Base-by-base conservation (phyloP, 352 stramenopile genomes). In the Phytophthora megakarya region DNA sequence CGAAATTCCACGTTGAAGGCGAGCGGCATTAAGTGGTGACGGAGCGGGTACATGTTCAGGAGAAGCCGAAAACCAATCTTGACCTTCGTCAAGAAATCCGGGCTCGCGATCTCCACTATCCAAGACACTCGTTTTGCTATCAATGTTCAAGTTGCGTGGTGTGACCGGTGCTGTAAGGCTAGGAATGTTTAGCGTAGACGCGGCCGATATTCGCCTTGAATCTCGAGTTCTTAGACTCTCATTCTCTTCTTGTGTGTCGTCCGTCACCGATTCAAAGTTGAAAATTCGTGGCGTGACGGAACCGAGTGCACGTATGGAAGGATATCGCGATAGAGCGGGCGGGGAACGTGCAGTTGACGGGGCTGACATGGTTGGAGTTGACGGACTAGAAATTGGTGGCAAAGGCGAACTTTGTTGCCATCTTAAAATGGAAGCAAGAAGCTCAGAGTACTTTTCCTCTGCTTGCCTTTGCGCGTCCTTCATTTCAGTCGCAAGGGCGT, bases 401-500 rank as follows among this genome's bases (percentile, higher is more conserved):
- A 47, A 39, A 28, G 23, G 16, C 30, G 26, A 15, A 11, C 15
- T 22, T 35, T 74, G 57, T 10, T 67, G 52, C 44, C 54, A 65
- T 12, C 22, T 39, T 5, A 47, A 67, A 44, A 89, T 50, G 23
- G 64, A 44, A 28, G 78, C 50, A 19, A 89, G 58, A 3, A 88
- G 59, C 50, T 83, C 67, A 1, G 48, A 58, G 42, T 86, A 72
- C 8, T 55, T 65, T 32, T 79, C 66, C n/a, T 73, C 47, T 11
- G 59, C 55, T 33, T 62, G 61, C 23, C 50, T 50, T 21, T 84
- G 67, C 13, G 84, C 70, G 30, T 85, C 68, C 25, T 80, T 75
- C 32, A 87, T 80, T 44, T 88, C 77, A 18, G 8, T 45, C 39
- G 76, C 39, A 13, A 89, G 26, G 12, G 58, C 56, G 37, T 72